These are phyloP conservation scores for Leucocoprinus birnbaumii DNA, from an alignment of 768 basidiomycete species.

Conservation along the genomic window DNA sequence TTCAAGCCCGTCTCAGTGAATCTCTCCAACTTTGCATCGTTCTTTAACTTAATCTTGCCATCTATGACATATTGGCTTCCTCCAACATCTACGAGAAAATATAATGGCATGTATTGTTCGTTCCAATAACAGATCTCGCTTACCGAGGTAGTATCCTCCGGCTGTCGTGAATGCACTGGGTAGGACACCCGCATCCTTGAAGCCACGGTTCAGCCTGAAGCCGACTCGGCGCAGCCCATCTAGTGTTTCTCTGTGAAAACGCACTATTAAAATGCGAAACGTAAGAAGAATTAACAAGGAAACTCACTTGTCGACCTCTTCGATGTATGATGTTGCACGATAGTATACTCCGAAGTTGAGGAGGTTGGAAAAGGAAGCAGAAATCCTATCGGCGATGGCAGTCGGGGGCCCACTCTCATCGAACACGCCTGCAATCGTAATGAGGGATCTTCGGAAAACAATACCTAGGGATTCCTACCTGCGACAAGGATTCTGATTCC, in stretches of 20 bases:
- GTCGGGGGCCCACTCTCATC: slow-evolving; percentile 42
- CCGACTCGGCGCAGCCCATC: slow-evolving; percentile 13
- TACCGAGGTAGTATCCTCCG: slow-evolving; percentile 16
- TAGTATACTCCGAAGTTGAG: slow-evolving; percentile 15
- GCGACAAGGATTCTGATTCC: slow-evolving; percentile 20
- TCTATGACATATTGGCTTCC: slow-evolving; percentile 55
- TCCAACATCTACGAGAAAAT: slow-evolving; percentile 39
- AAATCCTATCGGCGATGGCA: slow-evolving; percentile 45
- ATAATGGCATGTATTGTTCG: neutral
- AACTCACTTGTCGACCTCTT: slow-evolving; percentile 10
- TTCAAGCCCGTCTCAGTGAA: slow-evolving; percentile 38
- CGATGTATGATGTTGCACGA: neutral
- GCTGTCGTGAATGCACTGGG: slow-evolving; percentile 7
- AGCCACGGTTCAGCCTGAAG: slow-evolving; percentile 13
- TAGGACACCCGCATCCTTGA: slow-evolving; percentile 12
- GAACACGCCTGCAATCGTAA: slow-evolving; percentile 28
- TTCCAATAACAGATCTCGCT: neutral
- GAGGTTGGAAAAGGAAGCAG: slow-evolving; percentile 38
- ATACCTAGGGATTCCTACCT: slow-evolving; percentile 12
- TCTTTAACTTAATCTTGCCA: slow-evolving; percentile 68
- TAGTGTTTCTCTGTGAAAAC: slow-evolving; percentile 4
- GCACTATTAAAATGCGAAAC: neutral
- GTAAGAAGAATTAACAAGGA: neutral
- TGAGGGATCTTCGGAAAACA: neutral
- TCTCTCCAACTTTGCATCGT: slow-evolving; percentile 39